These are phyloP conservation scores for Sclerotinia minor DNA, from an alignment of 2,329 filamentous ascomycete genomes.

Conservation along the genomic window DNA sequence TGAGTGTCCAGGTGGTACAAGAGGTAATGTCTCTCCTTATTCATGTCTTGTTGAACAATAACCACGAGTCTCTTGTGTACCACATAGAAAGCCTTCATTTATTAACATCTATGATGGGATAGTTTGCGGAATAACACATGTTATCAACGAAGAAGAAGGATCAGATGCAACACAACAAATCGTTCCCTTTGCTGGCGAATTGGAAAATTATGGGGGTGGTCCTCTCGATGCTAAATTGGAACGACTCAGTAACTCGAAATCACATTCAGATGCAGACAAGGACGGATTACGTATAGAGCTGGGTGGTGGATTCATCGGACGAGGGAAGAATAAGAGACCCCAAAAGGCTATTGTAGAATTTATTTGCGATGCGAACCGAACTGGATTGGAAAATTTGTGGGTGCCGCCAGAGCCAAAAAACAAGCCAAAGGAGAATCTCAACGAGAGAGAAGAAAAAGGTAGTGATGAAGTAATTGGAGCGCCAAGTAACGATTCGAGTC, in stretches of 20 bases:
- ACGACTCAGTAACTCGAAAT: conserved; percentile 64
- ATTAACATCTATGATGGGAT: conserved; percentile 8
- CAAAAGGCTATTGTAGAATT: conserved; percentile 85
- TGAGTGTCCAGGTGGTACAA: conserved; percentile 67
- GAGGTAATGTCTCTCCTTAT: conserved; percentile 51
- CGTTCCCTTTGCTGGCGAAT: conserved; percentile 73
- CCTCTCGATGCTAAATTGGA: conserved; percentile 65
- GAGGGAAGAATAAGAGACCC: conserved; percentile 51
- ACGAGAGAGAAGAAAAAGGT: conserved; percentile 40
- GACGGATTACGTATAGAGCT: conserved; percentile 73
- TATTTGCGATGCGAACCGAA: conserved; percentile 70
- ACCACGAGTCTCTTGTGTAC: background rate
- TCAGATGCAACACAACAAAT: conserved; percentile 55
- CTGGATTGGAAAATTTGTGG: conserved; percentile 72
- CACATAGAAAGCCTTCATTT: conserved; percentile 27
- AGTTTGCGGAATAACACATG: conserved; percentile 76
- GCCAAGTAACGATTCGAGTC: conserved; percentile 53
- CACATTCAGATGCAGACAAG: conserved; percentile 62
- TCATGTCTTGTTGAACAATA: conserved; percentile 10
- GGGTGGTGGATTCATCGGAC: conserved; percentile 57
- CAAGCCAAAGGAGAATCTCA: conserved; percentile 40
- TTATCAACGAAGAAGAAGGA: conserved; percentile 51
- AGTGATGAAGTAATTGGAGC: conserved; percentile 40
- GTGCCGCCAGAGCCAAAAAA: conserved; percentile 50
- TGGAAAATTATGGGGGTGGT: conserved; percentile 57